These are phyloP conservation scores for Zygosaccharomyces sapae DNA, from an alignment of 1,139 yeast genomes.

Conservation along the genomic window DNA sequence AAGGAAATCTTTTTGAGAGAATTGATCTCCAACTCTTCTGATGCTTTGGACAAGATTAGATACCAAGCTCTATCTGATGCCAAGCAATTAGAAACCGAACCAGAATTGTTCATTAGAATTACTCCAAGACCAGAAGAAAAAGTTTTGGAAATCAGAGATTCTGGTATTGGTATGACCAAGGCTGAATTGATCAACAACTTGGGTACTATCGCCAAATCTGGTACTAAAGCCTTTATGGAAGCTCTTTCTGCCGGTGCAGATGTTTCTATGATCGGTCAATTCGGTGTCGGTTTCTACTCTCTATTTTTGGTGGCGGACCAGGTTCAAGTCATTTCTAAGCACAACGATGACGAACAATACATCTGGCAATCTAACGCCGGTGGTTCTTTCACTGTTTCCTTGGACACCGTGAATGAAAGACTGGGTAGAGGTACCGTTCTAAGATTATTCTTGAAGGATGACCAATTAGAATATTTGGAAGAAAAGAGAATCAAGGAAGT, in stretches of 20 bases:
- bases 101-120: constrained; percentile 93
- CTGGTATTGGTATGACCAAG: constrained; percentile 99
- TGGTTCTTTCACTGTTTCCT: constrained; percentile 95
- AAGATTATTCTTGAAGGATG: constrained; percentile 97
- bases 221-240: constrained; percentile 99
- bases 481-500: constrained; percentile 99
- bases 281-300: constrained; percentile 99
- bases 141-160: constrained; percentile 94
- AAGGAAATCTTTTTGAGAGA: constrained; percentile 99
- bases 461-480: constrained; percentile 97
- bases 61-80: constrained; percentile 95
- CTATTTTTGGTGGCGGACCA: constrained; percentile 98
- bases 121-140: constrained; percentile 95
- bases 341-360: constrained; percentile 99
- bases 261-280: constrained; percentile 99
- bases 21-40: constrained; percentile 96
- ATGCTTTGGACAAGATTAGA: constrained; percentile 95
- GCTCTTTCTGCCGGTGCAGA: constrained; percentile 99
- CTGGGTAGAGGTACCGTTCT: constrained; percentile 93
- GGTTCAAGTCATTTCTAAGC: constrained; percentile 97
- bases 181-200: constrained; percentile 98
- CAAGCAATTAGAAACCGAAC: constrained; percentile 86
- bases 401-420: constrained; percentile 80
- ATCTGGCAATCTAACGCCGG: constrained; percentile 99
- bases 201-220: constrained; percentile 99